These are phyloP conservation scores for Volvox carteri DNA, from an alignment of 163 green algal genomes.

Conservation along the genomic window DNA sequence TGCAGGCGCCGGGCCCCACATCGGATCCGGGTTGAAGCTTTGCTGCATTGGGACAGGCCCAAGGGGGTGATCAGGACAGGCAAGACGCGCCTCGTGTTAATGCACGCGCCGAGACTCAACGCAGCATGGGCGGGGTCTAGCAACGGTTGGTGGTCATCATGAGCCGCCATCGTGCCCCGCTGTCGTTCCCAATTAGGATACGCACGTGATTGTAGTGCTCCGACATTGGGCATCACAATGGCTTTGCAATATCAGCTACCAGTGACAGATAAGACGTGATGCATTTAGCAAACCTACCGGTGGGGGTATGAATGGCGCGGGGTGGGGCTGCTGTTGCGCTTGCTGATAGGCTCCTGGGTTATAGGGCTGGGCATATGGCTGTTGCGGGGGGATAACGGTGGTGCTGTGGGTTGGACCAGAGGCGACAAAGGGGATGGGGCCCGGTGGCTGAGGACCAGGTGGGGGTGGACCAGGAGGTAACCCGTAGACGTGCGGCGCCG, in stretches of 20 bases:
- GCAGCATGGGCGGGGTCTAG: no score
- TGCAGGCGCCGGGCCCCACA: conserved; percentile 10
- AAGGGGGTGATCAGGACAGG: no score
- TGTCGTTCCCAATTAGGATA: no score
- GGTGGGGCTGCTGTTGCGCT: not conserved
- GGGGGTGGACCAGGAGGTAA: conserved; percentile 16
- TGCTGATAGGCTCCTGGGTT: conserved; percentile 13
- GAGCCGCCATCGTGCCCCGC: no score
- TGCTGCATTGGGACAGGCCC: conserved; percentile 18
- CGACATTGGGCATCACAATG: no score
- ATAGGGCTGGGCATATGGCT: conserved; percentile 29
- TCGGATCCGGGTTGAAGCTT: not conserved
- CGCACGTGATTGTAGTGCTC: no score
- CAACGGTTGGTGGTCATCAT: no score
- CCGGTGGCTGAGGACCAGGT: conserved; percentile 29
- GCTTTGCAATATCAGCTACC: no score
- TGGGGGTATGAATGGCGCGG: not conserved
- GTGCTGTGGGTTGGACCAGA: not conserved
- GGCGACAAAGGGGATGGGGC: conserved; percentile 14
- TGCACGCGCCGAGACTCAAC: no score
- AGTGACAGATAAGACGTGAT: no score
- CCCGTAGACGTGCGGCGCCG: conserved; percentile 4
- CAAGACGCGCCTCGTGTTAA: no score
- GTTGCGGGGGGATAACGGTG: not conserved
- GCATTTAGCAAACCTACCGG: no score